phyloP scores from a whole-genome alignment of 768 basidiomycete genomes.

The Gelatoporia subvermispora region DNA sequence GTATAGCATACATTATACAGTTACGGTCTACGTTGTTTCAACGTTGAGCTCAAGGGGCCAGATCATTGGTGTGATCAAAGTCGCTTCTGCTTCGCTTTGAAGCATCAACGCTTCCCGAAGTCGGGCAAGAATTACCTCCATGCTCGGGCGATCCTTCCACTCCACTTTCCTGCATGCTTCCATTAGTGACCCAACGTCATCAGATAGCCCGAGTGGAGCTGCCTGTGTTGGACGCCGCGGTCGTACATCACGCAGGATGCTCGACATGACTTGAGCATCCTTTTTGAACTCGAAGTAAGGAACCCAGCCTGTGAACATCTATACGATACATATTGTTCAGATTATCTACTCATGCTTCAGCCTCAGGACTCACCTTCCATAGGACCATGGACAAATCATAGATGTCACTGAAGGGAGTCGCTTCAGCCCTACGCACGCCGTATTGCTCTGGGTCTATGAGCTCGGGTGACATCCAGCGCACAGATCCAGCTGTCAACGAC shows the following conservation, averaged over 20 bases:
- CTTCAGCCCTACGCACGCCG: neutral
- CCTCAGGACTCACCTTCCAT: conserved; percentile 8
- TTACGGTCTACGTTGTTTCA: no score
- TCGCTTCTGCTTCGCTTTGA: no score
- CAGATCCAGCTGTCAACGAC: conserved; percentile 2
- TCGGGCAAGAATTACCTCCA: no score
- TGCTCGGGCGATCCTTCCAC: no score
- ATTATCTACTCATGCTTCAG: neutral
- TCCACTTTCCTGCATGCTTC: neutral
- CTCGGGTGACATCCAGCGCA: conserved; percentile 20
- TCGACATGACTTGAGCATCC: conserved; percentile 1
- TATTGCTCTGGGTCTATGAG: conserved; percentile 4
- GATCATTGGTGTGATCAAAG: no score
- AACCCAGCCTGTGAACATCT: conserved; percentile 3
- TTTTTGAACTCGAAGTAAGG: neutral
- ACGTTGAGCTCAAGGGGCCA: no score
- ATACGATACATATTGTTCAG: no score
- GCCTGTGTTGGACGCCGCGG: neutral
- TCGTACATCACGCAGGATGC: neutral
- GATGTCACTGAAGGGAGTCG: conserved; percentile 12
- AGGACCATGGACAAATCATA: conserved; percentile 14
- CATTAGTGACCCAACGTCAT: conserved; percentile 1
- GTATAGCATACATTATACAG: no score
- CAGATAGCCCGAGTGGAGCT: conserved; percentile 1
- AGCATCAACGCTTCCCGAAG: no score